Evolutionary conservation across 257 asterid species (phyloP).

Genomic region (Sherardia arvensis): DNA sequence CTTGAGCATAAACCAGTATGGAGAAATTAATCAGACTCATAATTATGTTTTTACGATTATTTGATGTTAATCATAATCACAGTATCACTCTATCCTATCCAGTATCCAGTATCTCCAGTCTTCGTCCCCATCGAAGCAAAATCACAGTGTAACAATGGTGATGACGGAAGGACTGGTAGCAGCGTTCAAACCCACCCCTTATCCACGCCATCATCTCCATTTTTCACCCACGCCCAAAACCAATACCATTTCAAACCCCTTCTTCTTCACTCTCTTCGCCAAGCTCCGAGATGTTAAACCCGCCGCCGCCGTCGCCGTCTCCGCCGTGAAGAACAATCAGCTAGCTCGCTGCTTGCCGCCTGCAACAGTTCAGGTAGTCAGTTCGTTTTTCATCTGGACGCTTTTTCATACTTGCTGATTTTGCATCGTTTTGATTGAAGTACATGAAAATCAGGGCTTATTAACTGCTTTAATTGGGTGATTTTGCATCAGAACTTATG

Average conservation of each 20-base stretch:
- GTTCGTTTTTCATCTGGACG: neutral
- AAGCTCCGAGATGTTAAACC: neutral
- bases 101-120: too few relatives aligned
- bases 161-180: slow-evolving; percentile 46
- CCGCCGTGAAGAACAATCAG: neutral
- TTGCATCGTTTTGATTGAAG: neutral
- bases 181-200: slow-evolving; percentile 33
- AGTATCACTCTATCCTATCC: neutral
- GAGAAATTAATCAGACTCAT: neutral
- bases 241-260: slow-evolving; percentile 24
- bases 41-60: too few relatives aligned
- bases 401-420: neutral
- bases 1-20: neutral
- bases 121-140: slow-evolving; percentile 10
- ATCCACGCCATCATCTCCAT: slow-evolving; percentile 17
- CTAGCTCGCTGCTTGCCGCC: neutral
- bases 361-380: slow-evolving; percentile 6
- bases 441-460: too few relatives aligned
- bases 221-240: slow-evolving; percentile 17
- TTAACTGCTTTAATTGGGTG: too few relatives aligned
- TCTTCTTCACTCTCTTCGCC: slow-evolving; percentile 22
- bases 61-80: neutral
- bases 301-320: neutral
- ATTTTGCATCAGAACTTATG: too few relatives aligned
- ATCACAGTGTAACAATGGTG: slow-evolving; percentile 1